Percentiles rank a stretch among this genome's conserved stretches.
Evolutionary conservation across 768 basidiomycete genomes (phyloP).

Genomic region (Psilocybe sp.): DNA sequence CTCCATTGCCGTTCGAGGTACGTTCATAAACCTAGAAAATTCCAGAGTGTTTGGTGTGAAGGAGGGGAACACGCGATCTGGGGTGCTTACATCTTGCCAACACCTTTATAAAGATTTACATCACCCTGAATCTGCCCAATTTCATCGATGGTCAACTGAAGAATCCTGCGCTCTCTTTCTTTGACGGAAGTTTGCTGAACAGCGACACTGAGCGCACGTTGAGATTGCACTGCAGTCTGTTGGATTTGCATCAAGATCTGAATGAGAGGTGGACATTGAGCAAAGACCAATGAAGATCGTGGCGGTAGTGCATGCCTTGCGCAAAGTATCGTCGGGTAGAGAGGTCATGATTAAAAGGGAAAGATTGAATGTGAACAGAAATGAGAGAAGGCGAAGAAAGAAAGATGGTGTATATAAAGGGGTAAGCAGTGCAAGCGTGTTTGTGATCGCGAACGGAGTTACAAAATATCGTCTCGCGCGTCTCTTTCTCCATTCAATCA

Average conservation of each 20-base stretch:
- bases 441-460: slow-evolving; percentile 25
- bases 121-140: slow-evolving; percentile 66
- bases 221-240: slow-evolving; percentile 83
- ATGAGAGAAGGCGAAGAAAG: not conserved
- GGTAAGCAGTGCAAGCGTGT: slow-evolving; percentile 2
- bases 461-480: slow-evolving; percentile 21
- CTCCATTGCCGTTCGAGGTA: slow-evolving; percentile 79
- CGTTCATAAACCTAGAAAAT: slow-evolving; percentile 78
- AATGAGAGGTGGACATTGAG: slow-evolving; percentile 3
- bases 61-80: slow-evolving; percentile 3
- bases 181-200: slow-evolving; percentile 75
- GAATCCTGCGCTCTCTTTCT: slow-evolving; percentile 85
- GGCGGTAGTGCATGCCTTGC: slow-evolving; percentile 51
- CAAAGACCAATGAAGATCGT: not conserved
- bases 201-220: slow-evolving; percentile 70
- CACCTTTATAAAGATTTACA: slow-evolving; percentile 88
- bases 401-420: not conserved
- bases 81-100: slow-evolving; percentile 84
- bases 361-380: slow-evolving; percentile 1
- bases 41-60: not conserved
- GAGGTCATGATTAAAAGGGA: slow-evolving; percentile 44
- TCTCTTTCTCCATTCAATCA: slow-evolving; percentile 5
- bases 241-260: slow-evolving; percentile 94
- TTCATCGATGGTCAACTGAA: slow-evolving; percentile 87
- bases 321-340: slow-evolving; percentile 77